Base-by-base conservation (phyloP, 345 rosid genomes). In the Turritis glabra region DNA sequence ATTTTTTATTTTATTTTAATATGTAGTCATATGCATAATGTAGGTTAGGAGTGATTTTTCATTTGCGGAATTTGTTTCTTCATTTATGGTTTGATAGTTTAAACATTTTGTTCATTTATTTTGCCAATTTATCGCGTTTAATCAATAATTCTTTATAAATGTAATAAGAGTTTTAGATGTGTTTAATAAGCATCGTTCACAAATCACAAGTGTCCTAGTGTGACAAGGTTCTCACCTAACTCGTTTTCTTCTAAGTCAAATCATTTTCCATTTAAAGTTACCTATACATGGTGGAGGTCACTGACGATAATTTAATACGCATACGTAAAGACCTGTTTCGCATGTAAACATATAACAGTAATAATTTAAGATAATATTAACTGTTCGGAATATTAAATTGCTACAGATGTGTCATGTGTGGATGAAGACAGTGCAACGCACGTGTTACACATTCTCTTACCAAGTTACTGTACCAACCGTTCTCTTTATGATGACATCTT, bases 361-460 rank as follows among this genome's bases (percentile, higher is more conserved):
- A 35, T 10, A 35, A 9, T 3, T 11, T 9, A 35, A n/a, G n/a
- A 54, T 21, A 37, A 41, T 53, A 53, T 19, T 25, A 29, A 59
- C 19, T 3, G 13, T 30, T 57, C 8, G 5, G 25, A 30, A 53
- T 21, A 35, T 9, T 13, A 40, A 15, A 10, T 52, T 21, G 46
- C 7, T 29, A n/a, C 52, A 72, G 40, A 72, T 60, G 48, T 37
- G 30, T 22, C 29, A 72, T 60, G 48, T 37, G 30, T 22, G 62
- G 18, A 26, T 35, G 23, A 30, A 25, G 58, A 66, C 68, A 67
- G 68, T 75, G 53, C 55, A 51, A 29, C 37, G 62, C 74, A 75
- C 79, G 68, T 68, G 79, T 75, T 60, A 51, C 63, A 60, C 74
- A 75, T 59, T 67, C 27, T 27, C 35, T 25, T 22, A 7, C 40